Conservation (phyloP, 192 early-diverging fungal species). For the Lobulomyces angularis region DNA sequence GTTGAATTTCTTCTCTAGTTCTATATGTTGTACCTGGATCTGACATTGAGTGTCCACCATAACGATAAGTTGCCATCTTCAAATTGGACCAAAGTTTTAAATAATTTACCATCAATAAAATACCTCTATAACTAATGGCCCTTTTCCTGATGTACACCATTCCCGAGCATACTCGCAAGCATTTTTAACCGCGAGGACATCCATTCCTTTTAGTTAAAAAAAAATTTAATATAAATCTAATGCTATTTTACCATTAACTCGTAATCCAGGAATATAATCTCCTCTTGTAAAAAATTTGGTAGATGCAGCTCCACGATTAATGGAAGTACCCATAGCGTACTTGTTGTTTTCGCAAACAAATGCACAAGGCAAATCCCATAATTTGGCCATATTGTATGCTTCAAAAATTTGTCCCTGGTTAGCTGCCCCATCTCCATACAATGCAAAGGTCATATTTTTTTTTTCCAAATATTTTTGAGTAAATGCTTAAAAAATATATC, state of each 20-base stretch:
- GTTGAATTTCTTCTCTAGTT: constrained; percentile 92
- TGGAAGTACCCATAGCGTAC: constrained; percentile 96
- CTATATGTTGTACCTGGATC: constrained; percentile 99
- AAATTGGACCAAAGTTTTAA: too few relatives aligned
- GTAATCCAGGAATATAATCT: constrained; percentile 93
- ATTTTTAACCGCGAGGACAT: constrained; percentile 81
- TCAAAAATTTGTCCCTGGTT: constrained; percentile 99
- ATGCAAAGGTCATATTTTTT: constrained; percentile 68
- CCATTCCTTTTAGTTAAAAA: constrained; percentile 72
- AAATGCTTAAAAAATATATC: constrained; percentile 73
- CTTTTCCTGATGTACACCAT: constrained; percentile 68
- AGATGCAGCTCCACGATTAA: constrained; percentile 77
- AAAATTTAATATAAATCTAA: constrained; percentile 2
- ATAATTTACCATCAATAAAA: too few relatives aligned
- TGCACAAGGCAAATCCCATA: constrained; percentile 84
- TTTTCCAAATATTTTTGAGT: constrained; percentile 81
- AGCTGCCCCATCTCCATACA: constrained; percentile 96
- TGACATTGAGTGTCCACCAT: constrained; percentile 99
- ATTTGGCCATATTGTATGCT: constrained; percentile 98
- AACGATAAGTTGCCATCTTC: constrained; percentile 96
- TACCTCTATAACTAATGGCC: constrained; percentile 85
- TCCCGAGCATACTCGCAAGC: constrained; percentile 76
- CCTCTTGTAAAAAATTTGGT: constrained; percentile 90
- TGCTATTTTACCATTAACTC: constrained; percentile 47
- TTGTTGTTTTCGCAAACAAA: constrained; percentile 99